Conservation (phyloP, 2,329 filamentous ascomycete species). For the Zymoseptoria ardabiliae region DNA sequence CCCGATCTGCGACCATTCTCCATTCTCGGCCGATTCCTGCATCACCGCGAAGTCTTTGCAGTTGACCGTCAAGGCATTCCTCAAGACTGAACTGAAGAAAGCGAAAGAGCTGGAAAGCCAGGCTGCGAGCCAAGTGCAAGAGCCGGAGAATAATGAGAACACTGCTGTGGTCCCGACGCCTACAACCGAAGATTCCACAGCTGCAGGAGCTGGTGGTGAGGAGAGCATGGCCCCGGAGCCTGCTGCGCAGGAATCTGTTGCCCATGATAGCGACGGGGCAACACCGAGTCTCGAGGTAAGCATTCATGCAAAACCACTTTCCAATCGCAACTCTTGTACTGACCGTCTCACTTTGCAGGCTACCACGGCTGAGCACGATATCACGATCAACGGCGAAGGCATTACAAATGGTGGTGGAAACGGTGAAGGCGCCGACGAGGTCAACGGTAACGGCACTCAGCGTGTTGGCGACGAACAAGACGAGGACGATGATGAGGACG, state of each 20-base stretch:
- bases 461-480: constrained; percentile 4
- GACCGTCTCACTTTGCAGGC: not conserved
- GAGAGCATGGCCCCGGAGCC: not conserved
- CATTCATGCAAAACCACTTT: constrained; percentile 1
- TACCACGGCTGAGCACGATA: not conserved
- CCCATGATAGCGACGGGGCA: constrained; percentile 5
- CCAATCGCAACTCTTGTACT: not conserved
- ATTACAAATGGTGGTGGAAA: not conserved
- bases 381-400: not conserved
- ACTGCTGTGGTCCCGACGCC: constrained; percentile 6
- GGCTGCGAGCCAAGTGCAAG: not conserved
- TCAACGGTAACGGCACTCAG: not conserved
- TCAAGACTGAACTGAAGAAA: constrained; percentile 79
- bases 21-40: constrained; percentile 78
- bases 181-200: constrained; percentile 5
- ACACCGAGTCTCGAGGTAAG: constrained; percentile 9
- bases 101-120: constrained; percentile 9
- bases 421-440: not conserved
- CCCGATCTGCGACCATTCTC: constrained; percentile 87
- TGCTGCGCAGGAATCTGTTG: constrained; percentile 4
- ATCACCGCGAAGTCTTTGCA: constrained; percentile 84
- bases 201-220: constrained; percentile 5
- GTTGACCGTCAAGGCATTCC: constrained; percentile 83
- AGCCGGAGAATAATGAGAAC: constrained; percentile 5
- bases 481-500: constrained; percentile 17